These are phyloP conservation scores for Amylocarpus encephaloides DNA, from an alignment of 2,329 filamentous ascomycete genomes.

Conservation along the genomic window DNA sequence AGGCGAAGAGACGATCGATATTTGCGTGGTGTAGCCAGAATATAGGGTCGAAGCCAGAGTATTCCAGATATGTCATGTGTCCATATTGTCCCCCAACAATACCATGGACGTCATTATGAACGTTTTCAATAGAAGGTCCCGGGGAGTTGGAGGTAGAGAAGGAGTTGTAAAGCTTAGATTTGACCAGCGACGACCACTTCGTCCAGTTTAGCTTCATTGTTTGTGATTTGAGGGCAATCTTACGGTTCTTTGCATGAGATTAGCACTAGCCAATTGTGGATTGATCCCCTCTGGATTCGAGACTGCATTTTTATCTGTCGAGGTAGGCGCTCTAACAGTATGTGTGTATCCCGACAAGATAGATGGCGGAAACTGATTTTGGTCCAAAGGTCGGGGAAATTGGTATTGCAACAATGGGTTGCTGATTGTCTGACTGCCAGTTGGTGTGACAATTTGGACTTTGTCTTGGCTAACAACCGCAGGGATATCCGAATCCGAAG, in stretches of 20 bases:
- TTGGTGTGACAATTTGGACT: conserved; percentile 26
- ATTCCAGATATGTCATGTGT: conserved; percentile 63
- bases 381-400: conserved; percentile 34
- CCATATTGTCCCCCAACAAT: conserved; percentile 38
- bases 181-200: conserved; percentile 40
- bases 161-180: conserved; percentile 32
- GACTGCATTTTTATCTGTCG: conserved; percentile 8
- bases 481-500: conserved; percentile 36
- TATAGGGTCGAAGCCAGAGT: conserved; percentile 56
- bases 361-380: conserved; percentile 31
- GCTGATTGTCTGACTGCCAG: conserved; percentile 27
- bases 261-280: conserved; percentile 10
- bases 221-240: conserved; percentile 22
- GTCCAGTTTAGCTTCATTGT: conserved; percentile 3
- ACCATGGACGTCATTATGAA: conserved; percentile 40
- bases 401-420: conserved; percentile 47
- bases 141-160: conserved; percentile 37
- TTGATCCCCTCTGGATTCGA: conserved; percentile 19
- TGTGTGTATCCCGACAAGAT: conserved; percentile 19
- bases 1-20: conserved; percentile 65
- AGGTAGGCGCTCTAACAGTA: conserved; percentile 29
- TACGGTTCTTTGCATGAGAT: conserved; percentile 25
- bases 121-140: conserved; percentile 38
- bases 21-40: conserved; percentile 37
- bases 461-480: conserved; percentile 26